Evolutionary conservation across 2,329 filamentous ascomycete genomes (phyloP), one percentile per base, ranked within the genome.

Genomic region (Colletotrichum sp.): DNA sequence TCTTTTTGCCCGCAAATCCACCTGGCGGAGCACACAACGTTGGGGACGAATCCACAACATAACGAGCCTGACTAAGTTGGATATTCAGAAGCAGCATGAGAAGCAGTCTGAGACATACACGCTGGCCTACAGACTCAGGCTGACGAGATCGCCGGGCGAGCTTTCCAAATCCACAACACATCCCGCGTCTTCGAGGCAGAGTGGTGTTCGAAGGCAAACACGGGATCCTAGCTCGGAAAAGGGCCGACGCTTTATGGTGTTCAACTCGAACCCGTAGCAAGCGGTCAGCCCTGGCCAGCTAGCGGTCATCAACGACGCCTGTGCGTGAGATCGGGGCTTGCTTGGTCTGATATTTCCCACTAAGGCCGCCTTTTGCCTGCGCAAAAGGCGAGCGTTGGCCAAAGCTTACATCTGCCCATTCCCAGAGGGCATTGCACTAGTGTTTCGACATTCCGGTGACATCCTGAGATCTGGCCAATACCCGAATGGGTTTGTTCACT

Each of bases 361-460:
- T 65, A 49, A 32, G 64, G 59, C 64, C 71, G 64, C 39, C 39
- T 49, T 49, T 59, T 49, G 57, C 34, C 60, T 39, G 24, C 44
- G 70, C 73, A 73, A 69, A 71, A 36, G 64, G 49, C 64, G 64
- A 69, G 28, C 16, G 70, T 30, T 73, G 64, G 64, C 74, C 74
- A 74, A 76, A 76, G 70, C 74, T 76, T 76, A 74, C 70, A 69
- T 74, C 65, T 67, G 60, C 74, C 36, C 70, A 65, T 76, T 69
- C 26, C 30, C 15, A 36, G 34, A 73, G 52, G 74, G 36, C 64
- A 69, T 65, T 73, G 59, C 70, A 65, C 74, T 76, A 76, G 70
- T 73, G 74, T 76, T 76, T 76, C 74, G 70, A 73, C 71, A 28
- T 73, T 49, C 44, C 65, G 44, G 59, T 74, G 74, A 76, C 64